Percentiles rank a stretch among this genome's conserved stretches.
Conservation (phyloP, 2,329 filamentous ascomycete genomes). For the Raffaelea deltoideospora region DNA sequence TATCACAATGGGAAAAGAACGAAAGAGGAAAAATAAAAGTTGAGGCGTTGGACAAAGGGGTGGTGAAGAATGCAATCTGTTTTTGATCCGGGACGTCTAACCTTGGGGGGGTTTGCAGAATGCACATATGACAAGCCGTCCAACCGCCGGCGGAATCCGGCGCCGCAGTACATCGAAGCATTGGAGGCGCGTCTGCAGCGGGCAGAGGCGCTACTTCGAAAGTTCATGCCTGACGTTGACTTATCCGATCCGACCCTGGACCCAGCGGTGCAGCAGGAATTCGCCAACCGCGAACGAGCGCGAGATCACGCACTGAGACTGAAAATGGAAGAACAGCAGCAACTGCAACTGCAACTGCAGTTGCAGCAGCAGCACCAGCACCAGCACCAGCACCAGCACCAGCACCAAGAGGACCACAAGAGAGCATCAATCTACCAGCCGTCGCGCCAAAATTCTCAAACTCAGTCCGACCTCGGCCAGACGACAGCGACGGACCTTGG, state of each 20-base stretch:
- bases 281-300: constrained; percentile 37
- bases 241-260: constrained; percentile 76
- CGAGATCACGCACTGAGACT: constrained; percentile 28
- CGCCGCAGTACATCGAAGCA: constrained; percentile 84
- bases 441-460: too few relatives aligned
- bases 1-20: not conserved
- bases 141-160: constrained; percentile 77
- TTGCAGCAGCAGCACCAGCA: constrained; percentile 6
- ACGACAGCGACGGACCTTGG: too few relatives aligned
- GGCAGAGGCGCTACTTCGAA: constrained; percentile 63
- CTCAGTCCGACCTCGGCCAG: too few relatives aligned
- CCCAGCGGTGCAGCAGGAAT: constrained; percentile 56
- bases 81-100: too few relatives aligned
- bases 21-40: not conserved
- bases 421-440: too few relatives aligned
- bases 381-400: constrained; percentile 18
- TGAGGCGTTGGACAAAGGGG: not conserved
- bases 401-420: not conserved
- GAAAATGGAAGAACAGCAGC: constrained; percentile 18
- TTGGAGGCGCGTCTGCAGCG: constrained; percentile 71
- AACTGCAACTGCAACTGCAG: constrained; percentile 1
- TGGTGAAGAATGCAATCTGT: too few relatives aligned
- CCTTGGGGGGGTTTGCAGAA: constrained; percentile 47
- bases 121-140: constrained; percentile 94
- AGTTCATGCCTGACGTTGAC: constrained; percentile 71